Base-by-base conservation (phyloP, 2,329 filamentous ascomycete species). In the Hypomyces rosellus region DNA sequence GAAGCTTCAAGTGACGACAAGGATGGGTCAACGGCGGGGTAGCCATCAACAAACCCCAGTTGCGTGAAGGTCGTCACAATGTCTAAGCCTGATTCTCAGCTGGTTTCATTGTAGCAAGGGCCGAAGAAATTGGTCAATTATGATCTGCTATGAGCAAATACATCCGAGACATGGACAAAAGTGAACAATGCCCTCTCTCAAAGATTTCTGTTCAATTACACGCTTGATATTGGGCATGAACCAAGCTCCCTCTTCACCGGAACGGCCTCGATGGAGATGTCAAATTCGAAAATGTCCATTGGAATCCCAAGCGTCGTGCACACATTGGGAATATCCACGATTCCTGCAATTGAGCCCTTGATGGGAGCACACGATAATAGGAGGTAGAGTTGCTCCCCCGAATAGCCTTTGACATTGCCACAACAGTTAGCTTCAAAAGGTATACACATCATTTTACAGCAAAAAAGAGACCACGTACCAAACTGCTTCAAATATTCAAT, bases 281-380 rank as follows among this genome's bases (percentile, higher is more conserved):
- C 90, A 68, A 96, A 95, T 63, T 93, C 88, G 61, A 96, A 96
- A 48, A 96, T 95, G 69, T 96, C 91, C 76, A 95, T 89, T 1
- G 91, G 91, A 48, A 96, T 65, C 0, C 89, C 90, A 52, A 96
- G 73, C 0, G 91, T 96, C 4, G 90, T 95, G 63, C 91, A 96
- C 0, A 87, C 88, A 64, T 96, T 95, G 0, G 90, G 90, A 45
- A 95, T 88, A 66, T 95, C 89, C 8, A 95, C 90, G 50, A 96
- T 86, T 0, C 91, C 90, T 1, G 89, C 91, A 46, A 96, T 80
- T 63, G 95, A 88, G 0, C 91, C 91, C 66, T 95, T 87, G 5
- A 96, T 79, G 0, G 91, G 90, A 0, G 90, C 90, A 64, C 88
- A 93, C 14, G 86, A 91, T 43, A 96, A 72, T 46, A 96, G 70